Evolutionary conservation across 2,329 filamentous ascomycete genomes (phyloP), one percentile per base, ranked within the genome.

Genomic region (Cyanodermella asteris): DNA sequence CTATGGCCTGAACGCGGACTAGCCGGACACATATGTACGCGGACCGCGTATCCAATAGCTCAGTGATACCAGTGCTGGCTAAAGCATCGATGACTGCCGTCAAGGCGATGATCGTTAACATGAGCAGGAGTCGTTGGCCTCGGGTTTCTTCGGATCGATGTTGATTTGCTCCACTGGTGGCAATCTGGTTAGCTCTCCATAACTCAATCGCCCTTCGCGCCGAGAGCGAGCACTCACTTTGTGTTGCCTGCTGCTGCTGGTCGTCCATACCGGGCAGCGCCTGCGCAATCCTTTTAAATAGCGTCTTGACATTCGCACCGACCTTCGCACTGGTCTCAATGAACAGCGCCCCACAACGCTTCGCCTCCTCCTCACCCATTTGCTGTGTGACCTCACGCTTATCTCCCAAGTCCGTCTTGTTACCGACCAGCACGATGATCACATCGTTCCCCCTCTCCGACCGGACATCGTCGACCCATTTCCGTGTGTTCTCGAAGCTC

Each of bases 381-480:
- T 77, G 72, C 18, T 81, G 90, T 20, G 84, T 97, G 32, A 97
- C 87, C 53, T 97, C 84, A 28, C 87, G 69, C 64, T 93, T 94
- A 51, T 97, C 87, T 51, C 87, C 91, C 50, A 97, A 53, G 61
- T 97, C 87, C 22, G 87, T 97, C 70, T 97, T 97, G 62, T 97
- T 97, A 37, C 87, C 87, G 19, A 97, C 90, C 23, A 97, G 58
- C 23, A 97, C 87, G 42, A 97, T 94, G 42, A 97, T 97, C 32
- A 97, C 90, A 52, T 97, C 87, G 58, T 91, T 91, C 25, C 87
- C 87, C 43, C 87, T 69, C 59, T 97, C 87, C 25, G 82, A 84
- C 33, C 87, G 69, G 30, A 97, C 87, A 46, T 97, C 87, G 46
- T 97, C 87, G 37, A 97, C 91, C 87, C 90, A 97, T 63, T 97